Evolutionary conservation across 2,329 filamentous ascomycete genomes (phyloP).

Genomic region (Coniochaeta sp.): DNA sequence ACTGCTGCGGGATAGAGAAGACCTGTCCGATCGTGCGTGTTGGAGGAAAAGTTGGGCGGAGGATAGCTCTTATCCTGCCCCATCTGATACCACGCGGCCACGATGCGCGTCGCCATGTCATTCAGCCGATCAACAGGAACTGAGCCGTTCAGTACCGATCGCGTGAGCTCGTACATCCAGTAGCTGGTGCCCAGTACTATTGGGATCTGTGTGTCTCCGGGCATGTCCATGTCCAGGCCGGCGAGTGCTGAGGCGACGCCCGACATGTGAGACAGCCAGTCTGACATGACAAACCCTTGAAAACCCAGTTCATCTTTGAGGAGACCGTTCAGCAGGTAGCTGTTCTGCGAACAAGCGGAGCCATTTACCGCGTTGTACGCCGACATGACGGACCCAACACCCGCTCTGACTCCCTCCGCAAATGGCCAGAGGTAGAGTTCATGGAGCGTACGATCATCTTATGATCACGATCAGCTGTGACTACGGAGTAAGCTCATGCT

Average conservation of each 20-base stretch:
- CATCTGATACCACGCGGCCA: conserved; percentile 52
- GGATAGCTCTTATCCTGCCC: conserved; percentile 53
- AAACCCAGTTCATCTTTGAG: conserved; percentile 77
- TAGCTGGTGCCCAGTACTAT: conserved; percentile 41
- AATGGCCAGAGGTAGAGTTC: conserved; percentile 77
- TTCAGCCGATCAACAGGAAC: conserved; percentile 50
- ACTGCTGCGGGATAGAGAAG: conserved; percentile 50
- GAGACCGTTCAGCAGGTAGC: conserved; percentile 64
- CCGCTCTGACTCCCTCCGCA: conserved; percentile 61
- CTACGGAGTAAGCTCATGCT: conserved; percentile 20
- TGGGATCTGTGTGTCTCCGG: conserved; percentile 50
- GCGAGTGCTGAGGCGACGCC: conserved; percentile 68
- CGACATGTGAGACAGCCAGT: conserved; percentile 72
- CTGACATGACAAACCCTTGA: conserved; percentile 73
- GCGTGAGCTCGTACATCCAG: conserved; percentile 49
- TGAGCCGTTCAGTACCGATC: conserved; percentile 47
- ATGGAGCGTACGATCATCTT: conserved; percentile 65
- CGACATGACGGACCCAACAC: conserved; percentile 58
- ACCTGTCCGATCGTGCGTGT: conserved; percentile 48
- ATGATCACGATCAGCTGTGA: not conserved
- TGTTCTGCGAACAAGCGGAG: conserved; percentile 74
- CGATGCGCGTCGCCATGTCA: conserved; percentile 46
- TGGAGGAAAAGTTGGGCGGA: conserved; percentile 50
- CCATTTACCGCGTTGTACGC: conserved; percentile 70
- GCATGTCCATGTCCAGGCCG: conserved; percentile 60